Base-by-base conservation (phyloP, 2,329 filamentous ascomycete genomes). In the Kalaharituber pfeilii region DNA sequence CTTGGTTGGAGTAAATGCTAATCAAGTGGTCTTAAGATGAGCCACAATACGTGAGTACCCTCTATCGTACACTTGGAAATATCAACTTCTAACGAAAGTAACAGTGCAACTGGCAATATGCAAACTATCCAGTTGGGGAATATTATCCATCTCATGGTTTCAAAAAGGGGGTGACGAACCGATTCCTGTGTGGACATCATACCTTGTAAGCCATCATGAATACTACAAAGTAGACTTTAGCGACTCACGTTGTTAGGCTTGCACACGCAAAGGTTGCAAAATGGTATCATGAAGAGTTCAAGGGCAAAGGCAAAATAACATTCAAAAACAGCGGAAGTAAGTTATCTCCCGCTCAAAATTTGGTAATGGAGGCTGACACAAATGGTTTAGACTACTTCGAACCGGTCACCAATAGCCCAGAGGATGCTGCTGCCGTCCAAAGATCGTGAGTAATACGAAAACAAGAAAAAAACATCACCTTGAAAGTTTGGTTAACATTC, bases 91-190 rank as follows among this genome's bases (percentile, higher is more conserved):
- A 5, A 45, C n/a, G 18, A 63, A 60, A 69, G 1, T 69, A 71
- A 59, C 70, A 72, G 63, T 73, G 71, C 56, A 71, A 73, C 54
- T 72, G 71, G 71, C 71, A 73, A 60, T 73, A 71, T 59, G 63
- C 66, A 1, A 61, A 60, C 53, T 73, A 72, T 42, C 71, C 69
- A 2, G 67, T 69, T 13, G 70, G 72, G 5, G 61, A 67, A 13
- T 69, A 70, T 56, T 72, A 72, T 36, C 71, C 71, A 15, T 69
- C 69, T 1, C 73, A 72, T 28, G 67, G 66, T 45, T 62, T 71
- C 15, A 69, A 67, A 0, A 67, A 66, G 13, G 72, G 71, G 3
- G 53, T 67, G 1, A 56, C 65, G 36, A 65, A 69, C n/a, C 65
- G 70, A 8, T 70, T 72, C 52, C 62, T 71, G 13, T 73, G 71